Evolutionary conservation across 495 filamentous ascomycete genomes (phyloP).

Genomic region (Paragyromitra xinjiangensis): DNA sequence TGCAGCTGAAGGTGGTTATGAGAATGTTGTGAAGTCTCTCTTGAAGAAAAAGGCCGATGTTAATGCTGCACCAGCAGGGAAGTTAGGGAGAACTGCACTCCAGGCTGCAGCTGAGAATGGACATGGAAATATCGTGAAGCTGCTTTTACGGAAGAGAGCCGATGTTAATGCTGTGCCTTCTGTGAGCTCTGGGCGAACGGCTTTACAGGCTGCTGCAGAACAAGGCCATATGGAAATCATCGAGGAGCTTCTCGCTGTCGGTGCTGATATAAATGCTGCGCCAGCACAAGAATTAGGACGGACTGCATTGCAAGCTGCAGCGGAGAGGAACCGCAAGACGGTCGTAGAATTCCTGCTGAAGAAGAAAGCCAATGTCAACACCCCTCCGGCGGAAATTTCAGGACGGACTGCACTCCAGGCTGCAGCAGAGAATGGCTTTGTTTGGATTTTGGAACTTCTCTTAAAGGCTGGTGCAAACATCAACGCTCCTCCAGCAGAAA

Average conservation of each 20-base stretch:
- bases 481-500: slow-evolving; percentile 5
- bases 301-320: slow-evolving; percentile 3
- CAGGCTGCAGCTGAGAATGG: slow-evolving; percentile 36
- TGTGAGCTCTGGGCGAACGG: slow-evolving; percentile 18
- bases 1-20: neutral
- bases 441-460: slow-evolving; percentile 14
- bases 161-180: slow-evolving; percentile 20
- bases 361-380: neutral
- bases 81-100: slow-evolving; percentile 35
- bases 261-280: neutral
- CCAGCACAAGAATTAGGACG: slow-evolving; percentile 1
- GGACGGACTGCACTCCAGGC: slow-evolving; percentile 28
- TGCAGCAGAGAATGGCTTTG: slow-evolving; percentile 20
- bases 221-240: slow-evolving; percentile 30
- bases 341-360: neutral
- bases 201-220: slow-evolving; percentile 41
- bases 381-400: neutral
- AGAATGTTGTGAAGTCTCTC: neutral
- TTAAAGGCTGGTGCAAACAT: slow-evolving; percentile 16
- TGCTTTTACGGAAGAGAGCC: slow-evolving; percentile 6
- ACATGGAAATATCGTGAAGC: slow-evolving; percentile 11
- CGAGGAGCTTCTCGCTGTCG: slow-evolving; percentile 13
- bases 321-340: neutral
- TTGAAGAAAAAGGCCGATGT: slow-evolving; percentile 14
- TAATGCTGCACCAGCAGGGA: slow-evolving; percentile 12